Evolutionary conservation across 164 flowering plant genomes (phyloP).

Genomic region (Cinnamomum micranthum): DNA sequence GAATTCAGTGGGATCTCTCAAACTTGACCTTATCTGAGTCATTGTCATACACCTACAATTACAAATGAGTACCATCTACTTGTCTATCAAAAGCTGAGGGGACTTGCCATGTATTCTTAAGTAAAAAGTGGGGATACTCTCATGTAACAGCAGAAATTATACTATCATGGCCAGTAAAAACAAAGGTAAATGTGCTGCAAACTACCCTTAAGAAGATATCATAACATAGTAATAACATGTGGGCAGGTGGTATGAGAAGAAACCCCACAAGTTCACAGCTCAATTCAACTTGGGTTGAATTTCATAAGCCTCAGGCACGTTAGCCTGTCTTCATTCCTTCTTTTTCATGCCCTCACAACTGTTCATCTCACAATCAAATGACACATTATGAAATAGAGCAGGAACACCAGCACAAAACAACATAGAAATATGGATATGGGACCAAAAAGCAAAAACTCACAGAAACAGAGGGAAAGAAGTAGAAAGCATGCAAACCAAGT

Average conservation of each 20-base stretch:
- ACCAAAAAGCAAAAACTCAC: slow-evolving; percentile 63
- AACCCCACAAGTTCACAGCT: background rate
- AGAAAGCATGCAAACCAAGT: slow-evolving; percentile 67
- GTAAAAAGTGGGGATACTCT: no score
- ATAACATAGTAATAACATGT: no score
- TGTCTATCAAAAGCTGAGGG: no score
- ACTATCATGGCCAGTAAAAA: background rate
- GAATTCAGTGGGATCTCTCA: no score
- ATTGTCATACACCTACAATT: no score
- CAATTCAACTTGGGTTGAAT: slow-evolving; percentile 7
- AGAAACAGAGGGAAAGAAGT: slow-evolving; percentile 72
- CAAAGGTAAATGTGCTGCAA: background rate
- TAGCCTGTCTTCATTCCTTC: slow-evolving; percentile 1
- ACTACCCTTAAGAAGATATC: no score
- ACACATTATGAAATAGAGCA: slow-evolving; percentile 61
- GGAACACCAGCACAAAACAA: slow-evolving; percentile 39
- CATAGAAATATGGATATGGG: slow-evolving; percentile 71
- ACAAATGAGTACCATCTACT: no score
- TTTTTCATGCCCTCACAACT: background rate
- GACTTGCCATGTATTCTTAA: no score
- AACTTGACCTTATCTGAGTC: no score
- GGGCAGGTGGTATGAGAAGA: background rate
- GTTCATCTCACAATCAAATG: slow-evolving; percentile 18
- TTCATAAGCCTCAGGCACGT: slow-evolving; percentile 1
- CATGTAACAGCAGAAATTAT: background rate